These are phyloP conservation scores for Pythium brassicae DNA, from an alignment of 352 stramenopile genomes.

Conservation along the genomic window DNA sequence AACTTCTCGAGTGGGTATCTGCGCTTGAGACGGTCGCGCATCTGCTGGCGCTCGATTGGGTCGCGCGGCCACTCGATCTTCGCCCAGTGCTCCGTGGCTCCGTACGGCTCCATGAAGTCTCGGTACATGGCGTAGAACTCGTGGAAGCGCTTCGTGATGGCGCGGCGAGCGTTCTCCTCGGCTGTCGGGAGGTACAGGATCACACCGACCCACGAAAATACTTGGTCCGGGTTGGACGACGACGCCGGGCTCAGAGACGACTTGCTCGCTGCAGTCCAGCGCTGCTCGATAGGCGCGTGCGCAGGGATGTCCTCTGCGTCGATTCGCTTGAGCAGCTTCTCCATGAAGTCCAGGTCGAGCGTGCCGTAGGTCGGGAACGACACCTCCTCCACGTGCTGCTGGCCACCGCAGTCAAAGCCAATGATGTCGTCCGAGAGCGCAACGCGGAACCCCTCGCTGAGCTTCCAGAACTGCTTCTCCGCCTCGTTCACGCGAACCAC, in stretches of 20 bases:
- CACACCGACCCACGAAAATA: conserved; percentile 97
- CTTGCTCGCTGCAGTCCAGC: conserved; percentile 92
- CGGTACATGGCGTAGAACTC: conserved; percentile 90
- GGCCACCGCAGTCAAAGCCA: conserved; percentile 98
- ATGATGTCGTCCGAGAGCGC: conserved; percentile 94
- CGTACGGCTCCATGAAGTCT: conserved; percentile 86
- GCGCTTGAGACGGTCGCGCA: conserved; percentile 61
- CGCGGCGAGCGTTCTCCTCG: conserved; percentile 38
- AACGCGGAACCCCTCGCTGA: conserved; percentile 89
- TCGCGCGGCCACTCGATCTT: conserved; percentile 92
- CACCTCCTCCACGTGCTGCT: conserved; percentile 98
- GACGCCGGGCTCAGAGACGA: conserved; percentile 92
- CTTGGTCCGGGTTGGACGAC: conserved; percentile 50
- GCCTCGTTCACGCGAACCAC: conserved; percentile 93
- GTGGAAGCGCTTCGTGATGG: conserved; percentile 91
- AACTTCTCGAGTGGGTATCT: conserved; percentile 90
- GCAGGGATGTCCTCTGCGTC: conserved; percentile 91
- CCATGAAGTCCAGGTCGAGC: conserved; percentile 92
- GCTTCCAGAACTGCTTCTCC: conserved; percentile 96
- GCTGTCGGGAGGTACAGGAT: conserved; percentile 95
- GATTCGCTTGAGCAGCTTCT: conserved; percentile 90
- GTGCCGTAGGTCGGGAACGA: conserved; percentile 86
- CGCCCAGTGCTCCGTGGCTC: conserved; percentile 93
- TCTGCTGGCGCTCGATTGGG: conserved; percentile 36
- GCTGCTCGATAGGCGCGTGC: conserved; percentile 97